Base-by-base conservation (phyloP, 305 asterid genomes). In the Rubia peregrina region DNA sequence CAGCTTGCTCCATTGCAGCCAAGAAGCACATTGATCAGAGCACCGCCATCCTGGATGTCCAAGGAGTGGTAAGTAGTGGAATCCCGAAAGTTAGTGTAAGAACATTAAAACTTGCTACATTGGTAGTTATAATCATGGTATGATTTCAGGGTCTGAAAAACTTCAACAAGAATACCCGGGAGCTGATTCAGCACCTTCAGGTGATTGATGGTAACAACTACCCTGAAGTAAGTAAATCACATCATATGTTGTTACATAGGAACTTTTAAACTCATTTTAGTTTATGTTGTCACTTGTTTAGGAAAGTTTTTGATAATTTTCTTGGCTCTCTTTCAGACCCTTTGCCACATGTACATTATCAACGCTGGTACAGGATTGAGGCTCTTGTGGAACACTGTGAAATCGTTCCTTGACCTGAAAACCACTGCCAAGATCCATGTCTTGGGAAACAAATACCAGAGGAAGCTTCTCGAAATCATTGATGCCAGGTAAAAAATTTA, bases 281-380 rank as follows among this genome's bases (percentile, higher is more conserved):
- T n/a, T 53, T 16, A 56, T 56, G 61, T n/a, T n/a, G n/a, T n/a
- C n/a, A n/a, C n/a, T 56, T n/a, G 17, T 8, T 57, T 24, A n/a
- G 36, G 14, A 1, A 14, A 57, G 10, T 56, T 57, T 5, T 9
- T 63, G 61, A 68, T 73, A 14, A 49, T 60, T 12, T 51, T 46
- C 26, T 67, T 16, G 21, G 5, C 46, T 44, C 42, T 22, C 38
- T 70, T 69, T 64, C 78, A 93, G 99, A 94, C 95, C 42, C 85
- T 94, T 71, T 87, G 82, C 75, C 96, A 93, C 75, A 94, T 94
- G 99, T 94, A 81, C 83, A 94, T 94, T 70, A 88, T 94, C 90
- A 91, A 94, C 44, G 99, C 98, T 13, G 99, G 99, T 33, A 87
- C 96, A 5, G 99, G 99, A 66, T 94, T 91, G 76, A 84, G 99